Evolutionary conservation across 2,329 filamentous ascomycete species (phyloP).

Genomic region (Aspergillus proliferans): DNA sequence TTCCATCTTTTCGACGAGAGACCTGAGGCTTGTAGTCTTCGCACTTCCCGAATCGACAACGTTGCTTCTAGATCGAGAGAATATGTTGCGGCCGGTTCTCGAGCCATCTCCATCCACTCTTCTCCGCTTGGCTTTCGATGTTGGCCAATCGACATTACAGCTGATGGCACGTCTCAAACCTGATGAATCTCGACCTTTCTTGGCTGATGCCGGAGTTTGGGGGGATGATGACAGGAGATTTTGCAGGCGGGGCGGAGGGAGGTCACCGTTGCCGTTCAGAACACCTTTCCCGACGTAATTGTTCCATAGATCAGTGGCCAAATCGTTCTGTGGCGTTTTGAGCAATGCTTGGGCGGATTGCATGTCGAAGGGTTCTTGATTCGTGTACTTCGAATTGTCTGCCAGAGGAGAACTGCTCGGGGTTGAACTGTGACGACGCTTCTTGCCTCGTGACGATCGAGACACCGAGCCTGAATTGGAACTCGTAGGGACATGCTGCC

Average conservation of each 20-base stretch:
- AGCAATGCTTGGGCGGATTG: constrained; percentile 54
- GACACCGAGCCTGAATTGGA: constrained; percentile 41
- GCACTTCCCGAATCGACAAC: constrained; percentile 32
- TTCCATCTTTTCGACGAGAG: constrained; percentile 62
- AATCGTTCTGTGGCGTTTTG: constrained; percentile 64
- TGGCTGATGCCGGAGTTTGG: constrained; percentile 51
- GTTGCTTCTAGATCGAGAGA: constrained; percentile 36
- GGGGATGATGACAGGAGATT: constrained; percentile 67
- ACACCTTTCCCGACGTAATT: constrained; percentile 57
- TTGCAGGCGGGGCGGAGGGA: constrained; percentile 53
- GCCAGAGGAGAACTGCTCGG: constrained; percentile 61
- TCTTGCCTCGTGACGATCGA: constrained; percentile 48
- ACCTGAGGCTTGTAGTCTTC: constrained; percentile 45
- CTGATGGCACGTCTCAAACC: constrained; percentile 60
- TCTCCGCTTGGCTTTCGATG: constrained; percentile 55
- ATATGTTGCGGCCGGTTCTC: constrained; percentile 43
- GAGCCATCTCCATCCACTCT: constrained; percentile 47
- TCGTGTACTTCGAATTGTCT: constrained; percentile 30
- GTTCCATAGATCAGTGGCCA: constrained; percentile 70
- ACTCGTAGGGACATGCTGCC: constrained; percentile 47
- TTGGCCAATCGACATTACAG: constrained; percentile 64
- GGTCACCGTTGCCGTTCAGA: constrained; percentile 40
- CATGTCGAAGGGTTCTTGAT: constrained; percentile 48
- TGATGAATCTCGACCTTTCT: constrained; percentile 38
- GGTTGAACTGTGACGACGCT: constrained; percentile 68